Percentiles rank a stretch among this genome's conserved stretches.
These are phyloP conservation scores for Chlorella sp. DNA, from an alignment of 139 green algal genomes.

Conservation along the genomic window DNA sequence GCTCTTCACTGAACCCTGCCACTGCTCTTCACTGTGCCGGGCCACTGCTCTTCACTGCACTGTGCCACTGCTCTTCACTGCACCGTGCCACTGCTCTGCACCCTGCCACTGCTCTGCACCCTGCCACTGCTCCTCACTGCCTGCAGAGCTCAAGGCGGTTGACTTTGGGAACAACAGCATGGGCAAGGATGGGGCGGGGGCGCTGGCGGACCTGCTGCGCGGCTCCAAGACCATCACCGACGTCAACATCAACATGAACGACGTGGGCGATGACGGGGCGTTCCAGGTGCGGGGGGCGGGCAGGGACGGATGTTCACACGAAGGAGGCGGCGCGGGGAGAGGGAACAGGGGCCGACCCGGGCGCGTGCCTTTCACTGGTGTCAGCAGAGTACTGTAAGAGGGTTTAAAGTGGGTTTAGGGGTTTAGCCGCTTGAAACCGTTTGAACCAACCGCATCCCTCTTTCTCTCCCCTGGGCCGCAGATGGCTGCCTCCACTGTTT, in stretches of 20 bases:
- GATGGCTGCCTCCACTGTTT: not conserved
- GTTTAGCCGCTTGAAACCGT: too few relatives aligned
- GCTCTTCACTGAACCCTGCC: too few relatives aligned
- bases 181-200: slow-evolving; percentile 64
- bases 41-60: too few relatives aligned
- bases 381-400: not conserved
- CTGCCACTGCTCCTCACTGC: not conserved
- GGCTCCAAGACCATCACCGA: slow-evolving; percentile 71
- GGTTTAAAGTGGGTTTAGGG: too few relatives aligned
- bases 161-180: slow-evolving; percentile 97
- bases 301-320: not conserved
- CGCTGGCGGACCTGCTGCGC: slow-evolving; percentile 80
- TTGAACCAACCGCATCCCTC: too few relatives aligned
- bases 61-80: not conserved
- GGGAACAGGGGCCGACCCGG: too few relatives aligned
- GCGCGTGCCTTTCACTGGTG: too few relatives aligned
- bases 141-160: slow-evolving; percentile 64
- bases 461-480: not conserved
- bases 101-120: not conserved
- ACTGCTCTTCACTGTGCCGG: too few relatives aligned
- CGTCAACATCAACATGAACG: slow-evolving; percentile 98
- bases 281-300: slow-evolving; percentile 57
- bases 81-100: not conserved
- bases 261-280: slow-evolving; percentile 85
- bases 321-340: not conserved